Percentiles rank a stretch among this genome's conserved stretches.
These are phyloP conservation scores for Imleria badia DNA, from an alignment of 768 basidiomycete species.

Conservation along the genomic window DNA sequence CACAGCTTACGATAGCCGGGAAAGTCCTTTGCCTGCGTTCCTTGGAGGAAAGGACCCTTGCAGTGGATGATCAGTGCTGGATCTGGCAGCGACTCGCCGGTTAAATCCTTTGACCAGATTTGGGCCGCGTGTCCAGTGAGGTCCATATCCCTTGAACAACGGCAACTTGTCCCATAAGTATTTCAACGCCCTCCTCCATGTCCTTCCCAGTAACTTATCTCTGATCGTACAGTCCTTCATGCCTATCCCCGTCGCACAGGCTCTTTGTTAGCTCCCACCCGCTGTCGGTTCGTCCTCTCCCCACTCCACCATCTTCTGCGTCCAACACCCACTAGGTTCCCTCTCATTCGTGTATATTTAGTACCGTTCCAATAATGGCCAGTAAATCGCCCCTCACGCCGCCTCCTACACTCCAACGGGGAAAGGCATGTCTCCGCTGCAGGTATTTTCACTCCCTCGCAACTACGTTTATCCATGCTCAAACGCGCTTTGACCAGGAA, in stretches of 20 bases:
- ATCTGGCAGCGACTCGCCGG: constrained; percentile 18
- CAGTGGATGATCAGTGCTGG: constrained; percentile 8
- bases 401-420: constrained; percentile 54
- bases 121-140: constrained; percentile 29
- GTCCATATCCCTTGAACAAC: constrained; percentile 26
- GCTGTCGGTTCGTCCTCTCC: constrained; percentile 4
- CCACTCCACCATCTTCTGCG: neutral
- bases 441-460: constrained; percentile 42
- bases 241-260: constrained; percentile 28
- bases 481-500: constrained; percentile 43
- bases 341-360: constrained; percentile 36
- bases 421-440: constrained; percentile 73
- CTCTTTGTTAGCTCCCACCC: constrained; percentile 8
- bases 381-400: constrained; percentile 30
- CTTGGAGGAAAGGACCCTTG: constrained; percentile 10
- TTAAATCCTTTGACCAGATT: constrained; percentile 26
- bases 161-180: constrained; percentile 28
- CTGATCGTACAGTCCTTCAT: constrained; percentile 27
- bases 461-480: constrained; percentile 3
- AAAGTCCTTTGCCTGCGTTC: constrained; percentile 14
- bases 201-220: constrained; percentile 33
- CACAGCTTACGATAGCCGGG: constrained; percentile 10
- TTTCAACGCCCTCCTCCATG: constrained; percentile 26
- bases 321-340: constrained; percentile 18
- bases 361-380: constrained; percentile 36